Percentiles rank a stretch among this genome's conserved stretches.
These are phyloP conservation scores for Suillus tomentosus DNA, from an alignment of 768 basidiomycete species.

Conservation along the genomic window DNA sequence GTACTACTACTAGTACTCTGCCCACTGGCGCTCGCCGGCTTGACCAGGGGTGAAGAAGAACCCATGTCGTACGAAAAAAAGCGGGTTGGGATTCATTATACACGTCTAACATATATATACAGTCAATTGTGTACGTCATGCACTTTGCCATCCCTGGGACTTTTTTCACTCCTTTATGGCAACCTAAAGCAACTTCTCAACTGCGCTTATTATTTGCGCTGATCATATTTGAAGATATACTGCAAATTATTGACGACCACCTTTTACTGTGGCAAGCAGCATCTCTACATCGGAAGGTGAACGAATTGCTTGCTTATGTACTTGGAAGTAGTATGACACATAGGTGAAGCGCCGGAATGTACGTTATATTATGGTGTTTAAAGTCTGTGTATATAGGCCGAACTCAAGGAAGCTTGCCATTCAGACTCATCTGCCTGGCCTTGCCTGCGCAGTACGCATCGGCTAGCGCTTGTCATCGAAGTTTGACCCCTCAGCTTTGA, in stretches of 20 bases:
- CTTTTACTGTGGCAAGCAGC: no score
- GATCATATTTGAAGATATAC: no score
- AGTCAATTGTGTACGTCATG: no score
- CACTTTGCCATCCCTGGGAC: no score
- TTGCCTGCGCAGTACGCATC: not conserved
- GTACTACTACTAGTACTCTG: slow-evolving; percentile 4
- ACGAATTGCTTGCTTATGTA: no score
- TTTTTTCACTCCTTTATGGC: no score
- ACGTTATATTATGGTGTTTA: slow-evolving; percentile 1
- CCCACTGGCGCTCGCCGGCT: not conserved
- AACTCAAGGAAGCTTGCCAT: not conserved
- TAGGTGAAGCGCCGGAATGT: not conserved
- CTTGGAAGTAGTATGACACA: not conserved
- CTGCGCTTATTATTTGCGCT: no score
- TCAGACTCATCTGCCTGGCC: not conserved
- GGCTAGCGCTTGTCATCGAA: slow-evolving; percentile 20
- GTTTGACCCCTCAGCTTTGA: slow-evolving; percentile 56
- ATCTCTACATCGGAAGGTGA: no score
- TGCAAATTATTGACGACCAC: no score
- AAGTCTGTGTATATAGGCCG: not conserved
- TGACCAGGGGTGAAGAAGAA: not conserved
- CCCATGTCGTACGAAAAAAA: not conserved
- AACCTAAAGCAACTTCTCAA: no score
- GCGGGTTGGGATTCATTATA: not conserved
- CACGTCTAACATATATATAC: no score